Evolutionary conservation across 192 early-diverging fungal species (phyloP), one percentile per base, ranked within the genome.

Genomic region (Coemansia sp.): DNA sequence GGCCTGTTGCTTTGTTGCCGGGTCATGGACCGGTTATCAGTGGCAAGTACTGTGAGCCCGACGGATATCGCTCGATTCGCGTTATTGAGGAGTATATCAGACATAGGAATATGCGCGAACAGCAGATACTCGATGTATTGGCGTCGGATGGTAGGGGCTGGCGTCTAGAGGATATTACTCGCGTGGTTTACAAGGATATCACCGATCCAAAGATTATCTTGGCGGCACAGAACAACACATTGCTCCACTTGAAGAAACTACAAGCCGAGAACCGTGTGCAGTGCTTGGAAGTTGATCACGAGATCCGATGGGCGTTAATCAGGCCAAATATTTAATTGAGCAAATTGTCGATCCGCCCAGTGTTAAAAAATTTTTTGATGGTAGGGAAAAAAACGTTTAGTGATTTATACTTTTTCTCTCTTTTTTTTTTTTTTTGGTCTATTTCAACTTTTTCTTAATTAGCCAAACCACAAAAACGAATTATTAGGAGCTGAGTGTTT

Each of bases 1-100:
- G 60, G 0, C 88, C 88, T 0, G 43, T 71, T 0, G 53, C 69
- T 7, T 75, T 94, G 8, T 88, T 92, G 74, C 90, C 91, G 3
- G 92, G 92, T 1, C 95, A 97, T 72, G 95, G 95, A 0, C 91
- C 91, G 11, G 84, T 91, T 12, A 76, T 97, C 43, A 79, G 87
- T 52, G 75, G 80, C 9, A 55, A 18, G 40, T 40, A 36, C 43
- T 15, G 53, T 33, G 10, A 58, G 55, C 29, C 55, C 13, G 55
- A 34, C 8, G 55, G 31, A 1, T 31, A n/a, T 22, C 83, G 92
- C 63, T 92, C 92, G 0, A 75, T 79, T 10, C 50, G 63, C 0
- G 89, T 88, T 20, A 87, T 97, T 7, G 73, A 88, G 34, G 87
- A 91, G 62, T 97, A 96, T 70, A 92, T 96, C 31, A 66, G 69